Base-by-base conservation (phyloP, 2,329 filamentous ascomycete species). In the Monilinia vaccinii-corymbosi region DNA sequence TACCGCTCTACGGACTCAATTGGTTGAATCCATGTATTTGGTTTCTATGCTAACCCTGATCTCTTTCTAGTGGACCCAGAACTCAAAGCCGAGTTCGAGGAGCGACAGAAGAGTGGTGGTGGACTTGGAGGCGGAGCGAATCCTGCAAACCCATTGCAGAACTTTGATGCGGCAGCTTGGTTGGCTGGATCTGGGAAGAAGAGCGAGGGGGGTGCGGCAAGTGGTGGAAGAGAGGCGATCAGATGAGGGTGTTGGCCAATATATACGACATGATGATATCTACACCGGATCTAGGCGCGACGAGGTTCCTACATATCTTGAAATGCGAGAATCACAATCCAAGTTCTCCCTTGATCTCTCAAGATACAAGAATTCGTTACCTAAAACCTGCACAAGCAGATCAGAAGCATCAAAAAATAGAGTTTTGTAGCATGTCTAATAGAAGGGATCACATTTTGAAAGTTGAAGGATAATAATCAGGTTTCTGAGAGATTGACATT, bases 31-130 rank as follows among this genome's bases (percentile, higher is more conserved):
- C 18, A 44, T 42, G 31, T 53, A 10, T 44, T 40, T 34, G 45
- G 16, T 61, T 49, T 48, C 7, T 32, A 34, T 61, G 49, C 51
- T 65, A 56, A 65, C 55, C 18, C 21, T 21, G 3, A 32, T 40
- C 13, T 61, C 14, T n/a, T 40, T 49, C 13, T 69, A 97, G 92
- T 99, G 92, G 94, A 97, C 72, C 91, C 91, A n/a, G 94, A 99
- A 74, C 88, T 90, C 76, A 86, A 86, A 69, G 90, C 89, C 68
- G 94, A 97, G 73, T 96, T 94, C 72, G 91, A 97, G 73, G 89
- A 91, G 70, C 87, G 91, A 70, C 91, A 94, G 73, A 91, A 91
- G 75, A 82, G 83, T 64, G 40, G 56, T 7, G 38, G 32, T 55
- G 57, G 31, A 38, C 5, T 60, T 18, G 86, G 84, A 66, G 77